These are phyloP conservation scores for Epichloe sibirici DNA, from an alignment of 2,329 filamentous ascomycete genomes.

Conservation along the genomic window DNA sequence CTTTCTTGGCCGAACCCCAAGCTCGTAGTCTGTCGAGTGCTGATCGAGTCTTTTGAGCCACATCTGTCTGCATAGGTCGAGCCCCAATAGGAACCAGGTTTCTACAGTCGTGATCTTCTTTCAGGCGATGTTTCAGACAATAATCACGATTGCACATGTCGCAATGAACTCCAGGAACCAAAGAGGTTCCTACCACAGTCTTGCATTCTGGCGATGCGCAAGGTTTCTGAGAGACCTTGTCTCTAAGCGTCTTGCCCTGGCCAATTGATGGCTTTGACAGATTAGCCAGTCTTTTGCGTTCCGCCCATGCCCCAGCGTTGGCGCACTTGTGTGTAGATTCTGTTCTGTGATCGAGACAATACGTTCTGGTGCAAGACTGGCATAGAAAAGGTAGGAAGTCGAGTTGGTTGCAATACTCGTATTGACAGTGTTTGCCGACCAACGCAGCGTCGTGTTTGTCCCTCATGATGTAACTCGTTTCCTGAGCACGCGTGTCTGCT, in stretches of 20 bases:
- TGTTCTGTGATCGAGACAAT: slow-evolving; percentile 86
- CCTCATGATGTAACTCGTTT: slow-evolving; percentile 60
- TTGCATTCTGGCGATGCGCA: slow-evolving; percentile 57
- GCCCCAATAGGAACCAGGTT: slow-evolving; percentile 54
- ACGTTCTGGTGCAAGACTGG: slow-evolving; percentile 74
- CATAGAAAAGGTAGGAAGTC: slow-evolving; percentile 95
- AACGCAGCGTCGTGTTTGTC: slow-evolving; percentile 63
- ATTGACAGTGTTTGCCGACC: slow-evolving; percentile 84
- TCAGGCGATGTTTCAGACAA: slow-evolving; percentile 64
- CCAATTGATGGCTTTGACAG: slow-evolving; percentile 41
- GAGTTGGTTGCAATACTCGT: slow-evolving; percentile 82
- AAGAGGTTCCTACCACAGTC: slow-evolving; percentile 55
- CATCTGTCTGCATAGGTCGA: slow-evolving; percentile 29
- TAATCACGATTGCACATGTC: slow-evolving; percentile 58
- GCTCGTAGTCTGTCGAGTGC: slow-evolving; percentile 67
- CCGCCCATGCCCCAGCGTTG: slow-evolving; percentile 50
- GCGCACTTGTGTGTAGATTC: slow-evolving; percentile 66
- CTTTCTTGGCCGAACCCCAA: slow-evolving; percentile 68
- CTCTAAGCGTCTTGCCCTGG: slow-evolving; percentile 39
- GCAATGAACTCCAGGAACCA: slow-evolving; percentile 60
- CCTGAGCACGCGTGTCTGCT: slow-evolving; percentile 26
- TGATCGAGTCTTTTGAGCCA: slow-evolving; percentile 52
- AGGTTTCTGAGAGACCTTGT: slow-evolving; percentile 48
- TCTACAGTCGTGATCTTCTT: slow-evolving; percentile 74
- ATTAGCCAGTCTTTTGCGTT: slow-evolving; percentile 41